Conservation (phyloP, 1,284 basidiomycete species). For the Lignosus rhinocerotis region DNA sequence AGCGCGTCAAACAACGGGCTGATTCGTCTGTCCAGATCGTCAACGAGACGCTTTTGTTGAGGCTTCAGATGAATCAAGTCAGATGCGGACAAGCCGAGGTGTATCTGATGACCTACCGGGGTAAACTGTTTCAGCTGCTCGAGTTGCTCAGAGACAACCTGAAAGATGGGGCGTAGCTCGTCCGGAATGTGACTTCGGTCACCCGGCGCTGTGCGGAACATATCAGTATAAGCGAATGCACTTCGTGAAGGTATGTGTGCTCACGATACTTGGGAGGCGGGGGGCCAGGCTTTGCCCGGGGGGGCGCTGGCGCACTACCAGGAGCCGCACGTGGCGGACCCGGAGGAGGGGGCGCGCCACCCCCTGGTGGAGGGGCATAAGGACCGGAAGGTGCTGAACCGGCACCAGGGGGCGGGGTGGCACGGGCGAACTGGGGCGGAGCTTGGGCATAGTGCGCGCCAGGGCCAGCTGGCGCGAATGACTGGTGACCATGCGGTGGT, state of each 20-base stretch:
- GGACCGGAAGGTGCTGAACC: constrained; percentile 24
- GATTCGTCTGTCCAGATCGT: constrained; percentile 87
- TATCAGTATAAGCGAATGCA: background rate
- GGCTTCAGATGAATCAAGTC: constrained; percentile 44
- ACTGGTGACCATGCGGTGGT: constrained; percentile 37
- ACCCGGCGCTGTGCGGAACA: constrained; percentile 67
- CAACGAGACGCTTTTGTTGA: constrained; percentile 81
- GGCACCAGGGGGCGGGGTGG: constrained; percentile 19
- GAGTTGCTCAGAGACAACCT: constrained; percentile 65
- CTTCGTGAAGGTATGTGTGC: constrained; percentile 35
- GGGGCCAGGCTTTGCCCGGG: constrained; percentile 43
- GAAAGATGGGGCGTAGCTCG: constrained; percentile 64
- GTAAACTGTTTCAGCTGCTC: constrained; percentile 66
- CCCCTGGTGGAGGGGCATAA: constrained; percentile 19
- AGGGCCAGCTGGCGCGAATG: constrained; percentile 30
- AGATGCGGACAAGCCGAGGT: background rate
- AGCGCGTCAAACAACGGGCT: constrained; percentile 88
- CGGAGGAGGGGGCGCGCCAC: constrained; percentile 45
- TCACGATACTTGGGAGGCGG: constrained; percentile 83
- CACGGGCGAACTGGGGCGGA: constrained; percentile 38
- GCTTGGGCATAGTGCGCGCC: constrained; percentile 43
- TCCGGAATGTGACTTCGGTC: constrained; percentile 91
- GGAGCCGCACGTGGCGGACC: constrained; percentile 43
- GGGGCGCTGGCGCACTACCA: constrained; percentile 34
- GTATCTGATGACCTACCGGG: constrained; percentile 52